Evolutionary conservation across 768 basidiomycete species (phyloP).

Genomic region (Clitopilus hobsonii): DNA sequence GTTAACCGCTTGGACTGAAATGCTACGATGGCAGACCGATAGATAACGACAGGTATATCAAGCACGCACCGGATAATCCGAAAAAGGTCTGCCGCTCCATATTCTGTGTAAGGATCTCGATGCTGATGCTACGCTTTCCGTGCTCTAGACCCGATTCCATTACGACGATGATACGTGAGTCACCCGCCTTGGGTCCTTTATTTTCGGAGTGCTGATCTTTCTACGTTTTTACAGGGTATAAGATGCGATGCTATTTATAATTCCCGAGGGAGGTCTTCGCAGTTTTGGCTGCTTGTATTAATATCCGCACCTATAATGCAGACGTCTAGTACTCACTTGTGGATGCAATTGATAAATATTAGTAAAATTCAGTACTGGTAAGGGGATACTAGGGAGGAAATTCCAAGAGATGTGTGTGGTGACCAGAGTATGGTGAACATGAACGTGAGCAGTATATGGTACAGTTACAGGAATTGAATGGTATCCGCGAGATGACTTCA

Average conservation of each 20-base stretch:
- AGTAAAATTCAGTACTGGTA: background rate
- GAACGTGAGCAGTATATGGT: background rate
- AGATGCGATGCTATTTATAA: no score
- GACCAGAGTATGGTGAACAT: background rate
- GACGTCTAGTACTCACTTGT: background rate
- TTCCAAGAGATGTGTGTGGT: background rate
- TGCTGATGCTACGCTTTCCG: conserved; percentile 7
- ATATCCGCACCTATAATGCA: conserved; percentile 5
- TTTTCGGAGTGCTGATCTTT: no score
- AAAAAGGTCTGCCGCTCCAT: conserved; percentile 59
- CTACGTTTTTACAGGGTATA: conserved; percentile 6
- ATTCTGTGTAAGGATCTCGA: background rate
- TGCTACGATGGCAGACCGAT: conserved; percentile 47
- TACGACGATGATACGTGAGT: conserved; percentile 75
- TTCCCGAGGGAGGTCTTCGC: background rate
- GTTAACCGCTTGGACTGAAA: background rate
- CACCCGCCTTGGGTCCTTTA: no score
- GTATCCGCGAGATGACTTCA: no score
- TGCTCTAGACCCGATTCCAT: conserved; percentile 65
- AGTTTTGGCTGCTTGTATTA: background rate
- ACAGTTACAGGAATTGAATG: no score
- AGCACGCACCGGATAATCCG: conserved; percentile 74
- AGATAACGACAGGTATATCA: conserved; percentile 82
- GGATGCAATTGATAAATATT: background rate
- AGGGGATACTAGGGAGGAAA: background rate